A percentile compares a stretch with the other conserved stretches of the same genome.
phyloP scores from a whole-genome alignment of 768 basidiomycete species.

The Podaxis carcinomalis region DNA sequence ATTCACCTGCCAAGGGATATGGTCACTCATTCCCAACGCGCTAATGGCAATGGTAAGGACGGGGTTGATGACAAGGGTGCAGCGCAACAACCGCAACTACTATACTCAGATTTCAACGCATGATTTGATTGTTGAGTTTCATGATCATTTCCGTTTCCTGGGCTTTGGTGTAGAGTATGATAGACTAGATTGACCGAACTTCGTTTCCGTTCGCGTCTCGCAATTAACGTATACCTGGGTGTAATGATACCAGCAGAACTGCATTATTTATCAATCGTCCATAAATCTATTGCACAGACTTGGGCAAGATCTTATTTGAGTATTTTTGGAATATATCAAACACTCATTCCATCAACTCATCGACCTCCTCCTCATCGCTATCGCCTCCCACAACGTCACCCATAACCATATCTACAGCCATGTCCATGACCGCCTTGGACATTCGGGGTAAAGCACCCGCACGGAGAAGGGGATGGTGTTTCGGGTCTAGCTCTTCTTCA shows the following conservation, averaged over 20 bases:
- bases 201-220: neutral
- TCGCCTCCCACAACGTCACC: constrained; percentile 41
- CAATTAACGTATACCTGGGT: neutral
- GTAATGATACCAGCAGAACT: neutral
- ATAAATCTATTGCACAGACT: neutral
- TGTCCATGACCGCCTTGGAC: constrained; percentile 62
- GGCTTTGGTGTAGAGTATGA: neutral
- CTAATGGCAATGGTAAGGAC: neutral
- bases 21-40: constrained; percentile 7
- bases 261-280: neutral
- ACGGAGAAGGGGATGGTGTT: constrained; percentile 57
- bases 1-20: constrained; percentile 35
- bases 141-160: neutral
- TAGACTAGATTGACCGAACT: neutral
- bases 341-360: constrained; percentile 41
- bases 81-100: neutral
- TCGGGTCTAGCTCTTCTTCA: constrained; percentile 47
- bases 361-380: constrained; percentile 38
- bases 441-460: constrained; percentile 67
- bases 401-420: constrained; percentile 60
- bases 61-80: neutral
- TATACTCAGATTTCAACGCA: neutral
- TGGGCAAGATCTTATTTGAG: neutral
- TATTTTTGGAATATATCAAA: neutral
- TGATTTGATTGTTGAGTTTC: neutral